A percentile compares a stretch with the other conserved stretches of the same genome.
Evolutionary conservation across 176 grass and related monocot genomes (phyloP).

Genomic region (Ensete ventricosum): DNA sequence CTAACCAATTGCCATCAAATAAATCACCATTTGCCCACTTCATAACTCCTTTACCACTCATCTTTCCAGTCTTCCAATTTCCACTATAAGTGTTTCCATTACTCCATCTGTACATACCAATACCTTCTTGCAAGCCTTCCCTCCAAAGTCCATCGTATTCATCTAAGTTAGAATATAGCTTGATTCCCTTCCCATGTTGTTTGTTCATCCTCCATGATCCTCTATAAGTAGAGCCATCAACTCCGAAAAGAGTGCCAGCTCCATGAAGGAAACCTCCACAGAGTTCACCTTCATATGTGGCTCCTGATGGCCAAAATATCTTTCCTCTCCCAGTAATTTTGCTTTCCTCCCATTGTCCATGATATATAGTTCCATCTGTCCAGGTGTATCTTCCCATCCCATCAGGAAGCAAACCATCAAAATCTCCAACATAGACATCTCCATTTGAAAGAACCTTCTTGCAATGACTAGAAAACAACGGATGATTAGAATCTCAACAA

Average conservation of each 20-base stretch:
- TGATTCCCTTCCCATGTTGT: slow-evolving; percentile 78
- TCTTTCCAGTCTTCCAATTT: slow-evolving; percentile 80
- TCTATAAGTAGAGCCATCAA: slow-evolving; percentile 60
- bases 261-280: slow-evolving; percentile 85
- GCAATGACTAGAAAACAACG: slow-evolving; percentile 7
- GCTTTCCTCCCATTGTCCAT: slow-evolving; percentile 73
- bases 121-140: slow-evolving; percentile 78
- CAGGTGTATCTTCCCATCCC: slow-evolving; percentile 80
- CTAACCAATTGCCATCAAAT: slow-evolving; percentile 70
- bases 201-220: slow-evolving; percentile 88
- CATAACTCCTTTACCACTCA: slow-evolving; percentile 78
- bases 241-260: slow-evolving; percentile 52
- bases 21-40: slow-evolving; percentile 76
- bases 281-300: slow-evolving; percentile 74
- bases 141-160: slow-evolving; percentile 83
- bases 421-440: slow-evolving; percentile 72
- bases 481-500: neutral
- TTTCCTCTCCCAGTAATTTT: slow-evolving; percentile 71
- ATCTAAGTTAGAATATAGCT: slow-evolving; percentile 65
- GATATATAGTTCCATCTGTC: slow-evolving; percentile 63
- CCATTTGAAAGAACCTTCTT: slow-evolving; percentile 66
- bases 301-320: slow-evolving; percentile 64
- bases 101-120: slow-evolving; percentile 71
- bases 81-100: slow-evolving; percentile 67
- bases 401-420: slow-evolving; percentile 64